These are phyloP conservation scores for Sphagnum tenellum DNA, from an alignment of 225 moss, liverwort and hornwort genomes.

Conservation along the genomic window DNA sequence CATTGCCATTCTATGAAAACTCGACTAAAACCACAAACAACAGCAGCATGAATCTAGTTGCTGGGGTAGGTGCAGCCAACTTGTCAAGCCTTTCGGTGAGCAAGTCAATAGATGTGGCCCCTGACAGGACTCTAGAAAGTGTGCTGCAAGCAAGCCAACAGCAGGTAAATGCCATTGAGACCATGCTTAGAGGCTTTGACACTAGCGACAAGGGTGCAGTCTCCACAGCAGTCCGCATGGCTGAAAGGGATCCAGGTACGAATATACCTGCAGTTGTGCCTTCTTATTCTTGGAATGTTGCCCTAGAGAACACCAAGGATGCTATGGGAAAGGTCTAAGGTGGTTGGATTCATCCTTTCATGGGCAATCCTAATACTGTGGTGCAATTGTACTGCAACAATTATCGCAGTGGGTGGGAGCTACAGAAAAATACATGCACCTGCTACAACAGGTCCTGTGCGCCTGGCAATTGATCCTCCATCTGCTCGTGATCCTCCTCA, in stretches of 20 bases:
- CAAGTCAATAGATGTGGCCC: constrained; percentile 17
- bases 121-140: constrained; percentile 28
- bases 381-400: not conserved
- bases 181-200: constrained; percentile 38
- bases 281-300: not conserved
- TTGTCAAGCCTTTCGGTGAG: constrained; percentile 11
- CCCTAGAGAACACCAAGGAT: not conserved
- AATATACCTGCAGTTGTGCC: too few relatives aligned
- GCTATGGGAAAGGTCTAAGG: not conserved
- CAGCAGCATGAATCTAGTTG: constrained; percentile 4
- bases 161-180: constrained; percentile 41
- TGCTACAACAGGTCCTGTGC: constrained; percentile 11
- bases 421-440: constrained; percentile 34
- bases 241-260: constrained; percentile 22
- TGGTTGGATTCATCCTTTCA: not conserved
- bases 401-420: constrained; percentile 39
- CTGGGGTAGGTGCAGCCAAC: constrained; percentile 9
- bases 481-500: constrained; percentile 55
- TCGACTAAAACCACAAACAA: not conserved
- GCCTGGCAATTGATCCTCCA: constrained; percentile 38
- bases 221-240: constrained; percentile 4
- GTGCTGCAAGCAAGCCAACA: constrained; percentile 47
- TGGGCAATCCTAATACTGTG: too few relatives aligned
- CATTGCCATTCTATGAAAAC: constrained; percentile 3
- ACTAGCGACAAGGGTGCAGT: constrained; percentile 10